Percentiles rank a stretch among this genome's conserved stretches.
phyloP scores from a whole-genome alignment of 108 stramenopile species.

The Nitzschia sp. region DNA sequence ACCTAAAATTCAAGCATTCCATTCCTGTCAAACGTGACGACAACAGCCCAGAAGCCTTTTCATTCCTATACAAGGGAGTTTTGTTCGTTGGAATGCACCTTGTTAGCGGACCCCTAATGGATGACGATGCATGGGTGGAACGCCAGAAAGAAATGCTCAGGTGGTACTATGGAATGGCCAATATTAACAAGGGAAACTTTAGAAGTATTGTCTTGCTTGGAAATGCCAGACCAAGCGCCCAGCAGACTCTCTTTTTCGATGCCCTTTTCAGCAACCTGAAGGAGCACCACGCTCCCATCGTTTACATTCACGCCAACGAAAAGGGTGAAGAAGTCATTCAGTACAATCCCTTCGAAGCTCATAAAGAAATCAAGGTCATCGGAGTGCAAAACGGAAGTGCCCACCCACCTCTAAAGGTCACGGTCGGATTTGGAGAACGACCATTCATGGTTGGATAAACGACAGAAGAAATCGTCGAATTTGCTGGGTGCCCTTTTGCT shows the following conservation, averaged over 20 bases:
- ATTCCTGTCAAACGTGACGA: conserved; percentile 38
- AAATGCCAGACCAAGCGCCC: conserved; percentile 59
- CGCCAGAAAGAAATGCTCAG: conserved; percentile 59
- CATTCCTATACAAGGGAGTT: conserved; percentile 64
- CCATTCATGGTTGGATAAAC: conserved; percentile 12
- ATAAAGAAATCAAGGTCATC: conserved; percentile 17
- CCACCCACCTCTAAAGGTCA: conserved; percentile 18
- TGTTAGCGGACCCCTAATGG: conserved; percentile 49
- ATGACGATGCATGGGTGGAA: conserved; percentile 41
- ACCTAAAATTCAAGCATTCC: conserved; percentile 39
- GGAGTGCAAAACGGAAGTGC: conserved; percentile 24
- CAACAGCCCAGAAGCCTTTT: conserved; percentile 58
- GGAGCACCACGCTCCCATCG: conserved; percentile 42
- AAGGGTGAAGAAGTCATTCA: conserved; percentile 10
- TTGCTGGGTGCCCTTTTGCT: background rate
- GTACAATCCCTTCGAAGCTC: conserved; percentile 27
- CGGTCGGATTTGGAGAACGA: conserved; percentile 36
- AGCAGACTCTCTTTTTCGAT: conserved; percentile 61
- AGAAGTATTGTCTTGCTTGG: conserved; percentile 72
- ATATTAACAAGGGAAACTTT: conserved; percentile 36
- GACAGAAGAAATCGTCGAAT: no score
- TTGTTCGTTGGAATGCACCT: conserved; percentile 73
- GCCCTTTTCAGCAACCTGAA: conserved; percentile 39
- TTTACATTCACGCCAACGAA: conserved; percentile 72
- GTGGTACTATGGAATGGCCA: conserved; percentile 51